phyloP scores from a whole-genome alignment of 768 basidiomycete species.

The Crassisporium funariophilum region DNA sequence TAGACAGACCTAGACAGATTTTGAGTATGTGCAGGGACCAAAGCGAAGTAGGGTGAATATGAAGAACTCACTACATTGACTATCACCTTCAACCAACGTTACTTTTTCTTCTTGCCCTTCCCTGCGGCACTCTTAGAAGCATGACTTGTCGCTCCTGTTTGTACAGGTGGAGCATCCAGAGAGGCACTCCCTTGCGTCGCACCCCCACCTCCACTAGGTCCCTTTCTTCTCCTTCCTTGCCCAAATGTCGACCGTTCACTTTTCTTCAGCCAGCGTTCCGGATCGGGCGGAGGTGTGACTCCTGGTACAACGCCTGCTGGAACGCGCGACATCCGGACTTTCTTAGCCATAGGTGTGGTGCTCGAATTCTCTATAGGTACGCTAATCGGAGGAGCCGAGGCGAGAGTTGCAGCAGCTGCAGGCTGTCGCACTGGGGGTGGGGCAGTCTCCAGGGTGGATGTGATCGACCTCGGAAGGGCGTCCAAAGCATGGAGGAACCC shows the following conservation, averaged over 20 bases:
- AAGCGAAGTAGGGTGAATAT: conserved; percentile 1
- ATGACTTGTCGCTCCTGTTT: conserved; percentile 27
- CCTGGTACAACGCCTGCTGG: conserved; percentile 78
- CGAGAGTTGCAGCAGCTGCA: conserved; percentile 31
- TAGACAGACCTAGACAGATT: conserved; percentile 2
- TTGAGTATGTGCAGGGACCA: background rate
- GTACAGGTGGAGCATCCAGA: conserved; percentile 37
- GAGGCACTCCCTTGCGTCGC: conserved; percentile 69
- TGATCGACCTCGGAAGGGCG: conserved; percentile 52
- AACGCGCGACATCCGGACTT: conserved; percentile 65
- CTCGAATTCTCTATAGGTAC: conserved; percentile 34
- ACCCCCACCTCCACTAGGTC: conserved; percentile 49
- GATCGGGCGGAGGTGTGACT: conserved; percentile 81
- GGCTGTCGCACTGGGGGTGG: conserved; percentile 51
- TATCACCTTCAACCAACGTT: conserved; percentile 16
- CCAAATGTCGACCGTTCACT: conserved; percentile 68
- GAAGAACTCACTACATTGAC: conserved; percentile 1
- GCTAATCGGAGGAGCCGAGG: conserved; percentile 27
- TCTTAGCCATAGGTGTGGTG: conserved; percentile 38
- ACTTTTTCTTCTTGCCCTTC: conserved; percentile 75
- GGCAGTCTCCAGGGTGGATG: conserved; percentile 58
- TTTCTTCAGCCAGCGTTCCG: conserved; percentile 89
- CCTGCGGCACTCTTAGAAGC: conserved; percentile 43
- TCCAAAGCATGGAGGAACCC: conserved; percentile 69
- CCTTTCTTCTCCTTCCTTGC: conserved; percentile 55